Percentiles rank a stretch among this genome's conserved stretches.
These are phyloP conservation scores for Danielia reshetovae DNA, from an alignment of 805 yeast species.

Conservation along the genomic window DNA sequence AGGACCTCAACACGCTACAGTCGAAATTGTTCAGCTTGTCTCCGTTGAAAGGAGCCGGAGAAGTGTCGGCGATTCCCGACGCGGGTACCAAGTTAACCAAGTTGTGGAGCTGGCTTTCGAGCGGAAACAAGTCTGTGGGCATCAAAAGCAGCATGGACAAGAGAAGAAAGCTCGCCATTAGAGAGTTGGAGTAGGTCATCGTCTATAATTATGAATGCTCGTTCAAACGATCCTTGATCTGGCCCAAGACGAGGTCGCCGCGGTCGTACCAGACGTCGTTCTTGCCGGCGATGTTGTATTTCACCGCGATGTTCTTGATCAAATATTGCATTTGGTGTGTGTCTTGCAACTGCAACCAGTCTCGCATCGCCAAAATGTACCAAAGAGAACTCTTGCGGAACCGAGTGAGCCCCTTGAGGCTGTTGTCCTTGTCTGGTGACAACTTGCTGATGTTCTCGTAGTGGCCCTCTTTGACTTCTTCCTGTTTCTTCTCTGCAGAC, in stretches of 20 bases:
- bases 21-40: conserved; percentile 38
- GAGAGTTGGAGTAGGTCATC: conserved; percentile 29
- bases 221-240: conserved; percentile 7
- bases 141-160: conserved; percentile 33
- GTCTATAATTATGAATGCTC: conserved; percentile 1
- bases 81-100: conserved; percentile 20
- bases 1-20: conserved; percentile 31
- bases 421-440: conserved; percentile 29
- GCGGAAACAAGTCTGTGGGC: conserved; percentile 8
- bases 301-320: conserved; percentile 23
- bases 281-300: conserved; percentile 17
- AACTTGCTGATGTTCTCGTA: conserved; percentile 36
- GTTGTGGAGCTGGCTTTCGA: conserved; percentile 23
- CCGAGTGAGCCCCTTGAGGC: conserved; percentile 53
- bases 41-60: conserved; percentile 37
- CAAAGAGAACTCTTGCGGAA: conserved; percentile 74
- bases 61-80: conserved; percentile 28
- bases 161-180: conserved; percentile 38
- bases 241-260: conserved; percentile 26
- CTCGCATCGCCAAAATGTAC: conserved; percentile 68
- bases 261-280: conserved; percentile 32
- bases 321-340: conserved; percentile 23
- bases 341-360: conserved; percentile 46
- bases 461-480: conserved; percentile 28
- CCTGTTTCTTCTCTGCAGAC: conserved; percentile 9